Evolutionary conservation across 441 rosid species (phyloP), one percentile per base, ranked within the genome.

Genomic region (Adansonia grandidieri): DNA sequence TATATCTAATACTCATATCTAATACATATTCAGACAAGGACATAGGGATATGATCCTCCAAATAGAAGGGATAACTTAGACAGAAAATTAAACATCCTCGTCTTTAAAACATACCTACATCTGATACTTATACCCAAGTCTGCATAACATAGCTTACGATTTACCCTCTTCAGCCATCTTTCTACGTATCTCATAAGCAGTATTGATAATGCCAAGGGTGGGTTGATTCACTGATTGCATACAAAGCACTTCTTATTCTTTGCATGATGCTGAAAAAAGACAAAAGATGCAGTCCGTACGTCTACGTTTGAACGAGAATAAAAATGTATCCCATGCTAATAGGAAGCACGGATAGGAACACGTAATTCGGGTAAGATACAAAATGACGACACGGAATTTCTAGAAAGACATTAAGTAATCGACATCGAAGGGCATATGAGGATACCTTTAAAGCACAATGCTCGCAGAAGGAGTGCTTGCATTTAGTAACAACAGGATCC

Each of bases 401-500:
- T 9, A 48, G 6, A 5, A 15, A 32, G 5, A 50, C 11, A 63
- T 14, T 15, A 11, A 14, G 0, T n/a, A 9, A 47, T 45, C 22
- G 14, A 70, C 14, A 50, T 2, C 42, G 28, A 50, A 37, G 24
- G 60, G 15, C 58, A 65, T n/a, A 8, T n/a, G 28, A 37, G 8
- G 8, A 15, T 9, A 93, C 98, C 98, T 87, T 93, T 67, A 93
- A 82, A 80, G 98, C 97, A 69, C 97, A 93, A 82, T 95, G 98
- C 90, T 95, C 97, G 7, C 98, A 95, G 82, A 95, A 93, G 85
- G 91, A 92, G 73, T 95, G 98, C 80, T 89, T 91, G 94, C 98
- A 95, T 73, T 95, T 92, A 3, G 97, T 93, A 54, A 93, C 85
- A 5, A 95, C 98, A 6, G 98, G 98, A 81, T 95, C 97, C 45